These are phyloP conservation scores for Cystobasidium tubakii DNA, from an alignment of 768 basidiomycete genomes.

Conservation along the genomic window DNA sequence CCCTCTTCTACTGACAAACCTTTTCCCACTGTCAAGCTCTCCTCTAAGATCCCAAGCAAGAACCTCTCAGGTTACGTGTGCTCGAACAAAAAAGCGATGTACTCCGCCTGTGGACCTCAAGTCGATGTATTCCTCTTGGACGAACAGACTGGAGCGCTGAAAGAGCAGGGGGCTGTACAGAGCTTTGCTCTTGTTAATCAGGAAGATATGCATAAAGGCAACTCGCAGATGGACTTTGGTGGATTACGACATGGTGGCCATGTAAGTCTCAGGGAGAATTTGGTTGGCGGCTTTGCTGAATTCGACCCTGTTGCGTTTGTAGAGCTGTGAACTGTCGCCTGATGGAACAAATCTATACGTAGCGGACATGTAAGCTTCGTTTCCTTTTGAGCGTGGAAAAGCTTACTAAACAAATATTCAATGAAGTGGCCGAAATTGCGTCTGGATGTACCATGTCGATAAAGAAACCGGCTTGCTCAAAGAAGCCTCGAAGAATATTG, in stretches of 20 bases:
- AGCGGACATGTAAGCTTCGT: constrained; percentile 45
- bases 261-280: constrained; percentile 13
- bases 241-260: constrained; percentile 46
- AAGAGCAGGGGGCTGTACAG: constrained; percentile 4
- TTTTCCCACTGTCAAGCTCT: constrained; percentile 34
- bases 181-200: constrained; percentile 33
- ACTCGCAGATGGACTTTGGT: constrained; percentile 46
- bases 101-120: constrained; percentile 45
- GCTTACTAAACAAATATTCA: neutral
- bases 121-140: constrained; percentile 44
- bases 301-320: neutral
- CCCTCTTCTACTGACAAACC: neutral
- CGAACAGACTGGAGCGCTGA: constrained; percentile 36
- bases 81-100: constrained; percentile 37
- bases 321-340: constrained; percentile 43
- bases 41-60: constrained; percentile 40
- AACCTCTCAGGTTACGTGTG: constrained; percentile 46
- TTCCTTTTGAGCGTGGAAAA: neutral
- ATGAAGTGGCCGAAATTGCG: constrained; percentile 45
- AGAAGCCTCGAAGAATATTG: constrained; percentile 38
- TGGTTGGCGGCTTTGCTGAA: neutral
- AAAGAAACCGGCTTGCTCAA: constrained; percentile 17
- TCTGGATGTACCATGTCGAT: constrained; percentile 45
- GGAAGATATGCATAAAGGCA: constrained; percentile 15
- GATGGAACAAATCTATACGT: constrained; percentile 46